Conservation (phyloP, 768 basidiomycete species). For the Phaeotremella fagi region DNA sequence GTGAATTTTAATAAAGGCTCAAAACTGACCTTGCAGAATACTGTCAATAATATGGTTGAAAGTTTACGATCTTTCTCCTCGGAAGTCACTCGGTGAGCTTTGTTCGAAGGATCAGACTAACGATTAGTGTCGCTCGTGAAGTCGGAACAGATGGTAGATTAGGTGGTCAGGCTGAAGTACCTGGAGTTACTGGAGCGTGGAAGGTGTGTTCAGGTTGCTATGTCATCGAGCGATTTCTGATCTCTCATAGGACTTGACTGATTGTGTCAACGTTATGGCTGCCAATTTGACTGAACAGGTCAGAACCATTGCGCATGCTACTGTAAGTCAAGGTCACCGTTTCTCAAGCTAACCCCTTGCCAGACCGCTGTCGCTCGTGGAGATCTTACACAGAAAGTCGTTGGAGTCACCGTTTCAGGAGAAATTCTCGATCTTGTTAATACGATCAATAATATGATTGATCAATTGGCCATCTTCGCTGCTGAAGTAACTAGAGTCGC, state of each 20-base stretch:
- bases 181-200: constrained; percentile 47
- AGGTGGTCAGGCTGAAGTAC: constrained; percentile 45
- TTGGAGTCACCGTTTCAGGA: constrained; percentile 84
- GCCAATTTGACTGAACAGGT: constrained; percentile 67
- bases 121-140: constrained; percentile 69
- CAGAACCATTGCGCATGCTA: constrained; percentile 85
- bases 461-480: constrained; percentile 59
- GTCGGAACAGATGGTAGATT: constrained; percentile 71
- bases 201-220: constrained; percentile 18
- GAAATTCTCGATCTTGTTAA: constrained; percentile 95
- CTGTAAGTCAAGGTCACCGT: constrained; percentile 54
- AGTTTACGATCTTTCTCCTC: constrained; percentile 78
- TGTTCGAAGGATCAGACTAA: neutral
- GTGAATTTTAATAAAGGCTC: constrained; percentile 51
- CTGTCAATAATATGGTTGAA: constrained; percentile 93
- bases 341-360: constrained; percentile 4
- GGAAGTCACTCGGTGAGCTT: constrained; percentile 53
- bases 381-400: constrained; percentile 88
- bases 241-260: constrained; percentile 29
- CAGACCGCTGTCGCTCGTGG: constrained; percentile 88
- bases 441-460: constrained; percentile 75
- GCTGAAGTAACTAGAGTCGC: constrained; percentile 91
- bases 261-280: constrained; percentile 79
- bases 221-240: neutral
- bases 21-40: too few species aligned